Base-by-base conservation (phyloP, 108 stramenopile genomes). In the Fragilariopsis cylindrus region DNA sequence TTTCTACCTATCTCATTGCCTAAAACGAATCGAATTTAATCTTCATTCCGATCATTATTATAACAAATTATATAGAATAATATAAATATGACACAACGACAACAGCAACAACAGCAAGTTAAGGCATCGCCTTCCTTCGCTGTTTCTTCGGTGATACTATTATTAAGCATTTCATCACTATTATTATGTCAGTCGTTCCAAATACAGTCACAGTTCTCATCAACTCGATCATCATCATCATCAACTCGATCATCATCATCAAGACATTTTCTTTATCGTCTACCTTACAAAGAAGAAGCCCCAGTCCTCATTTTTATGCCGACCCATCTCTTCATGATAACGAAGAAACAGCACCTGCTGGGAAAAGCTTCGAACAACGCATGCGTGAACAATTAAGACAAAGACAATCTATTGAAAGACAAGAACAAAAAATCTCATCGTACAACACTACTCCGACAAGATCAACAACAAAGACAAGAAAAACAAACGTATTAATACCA, bases 401-500 rank as follows among this genome's bases (percentile, higher is more conserved):
- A 40, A 42, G 16, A n/a, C 62, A 43, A 45, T 45, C 42, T 4
- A 41, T 40, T 6, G 39, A 2, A 30, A 30, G 30, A 30, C 30
- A 30, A 30, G 30, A 30, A 30, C 30, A 30, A 30, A 30, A 30
- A 30, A 30, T 30, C 30, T 30, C 30, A 30, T 30, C 30, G 30
- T 30, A 30, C 30, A 30, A 30, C 30, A 30, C 30, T 30, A 30
- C 30, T 30, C 30, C 42, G 3, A 13, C 46, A 41, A 12, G 43
- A n/a, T 6, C 5, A 6, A 0, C 8, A 0, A 30, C 49, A 5
- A 69, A 52, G 11, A 16, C 7, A 8, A 4, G 47, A 30, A 15
- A n/a, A 45, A 6, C 3, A 6, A 13, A 44, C 42, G n/a, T 0
- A 63, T 15, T 63, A 41, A 64, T 84, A 21, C 72, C 77, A 69